Percentiles rank a stretch among this genome's conserved stretches.
Evolutionary conservation across 202 grass and related monocot species (phyloP).

Genomic region (Tripidium arundinaceum): DNA sequence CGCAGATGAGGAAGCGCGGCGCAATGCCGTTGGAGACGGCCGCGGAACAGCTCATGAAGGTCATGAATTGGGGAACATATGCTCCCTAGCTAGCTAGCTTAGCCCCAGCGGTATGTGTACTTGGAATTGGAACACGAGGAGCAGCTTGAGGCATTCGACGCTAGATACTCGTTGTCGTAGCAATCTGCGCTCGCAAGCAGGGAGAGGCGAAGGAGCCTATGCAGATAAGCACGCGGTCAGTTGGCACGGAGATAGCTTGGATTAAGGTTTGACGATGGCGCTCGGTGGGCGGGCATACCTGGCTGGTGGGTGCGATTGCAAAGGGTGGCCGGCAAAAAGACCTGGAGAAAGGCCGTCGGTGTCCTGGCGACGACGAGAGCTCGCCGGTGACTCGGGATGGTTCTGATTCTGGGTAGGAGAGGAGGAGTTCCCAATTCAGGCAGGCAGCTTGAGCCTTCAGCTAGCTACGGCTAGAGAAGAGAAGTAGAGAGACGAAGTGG

Average conservation of each 20-base stretch:
- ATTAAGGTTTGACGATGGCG: no score
- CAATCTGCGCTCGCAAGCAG: no score
- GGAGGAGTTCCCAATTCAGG: not conserved
- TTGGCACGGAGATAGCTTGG: no score
- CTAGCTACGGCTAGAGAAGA: not conserved
- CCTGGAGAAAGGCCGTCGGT: not conserved
- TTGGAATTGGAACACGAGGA: no score
- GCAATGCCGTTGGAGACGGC: conserved; percentile 39
- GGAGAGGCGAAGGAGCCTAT: no score
- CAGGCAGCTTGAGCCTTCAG: not conserved
- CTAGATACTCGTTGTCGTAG: no score
- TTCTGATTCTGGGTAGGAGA: not conserved
- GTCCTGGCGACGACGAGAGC: not conserved
- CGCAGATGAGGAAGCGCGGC: not conserved
- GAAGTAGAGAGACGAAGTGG: not conserved
- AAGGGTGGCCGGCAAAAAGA: not conserved
- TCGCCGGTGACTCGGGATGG: not conserved
- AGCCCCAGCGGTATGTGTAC: conserved; percentile 10
- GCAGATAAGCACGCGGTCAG: not conserved
- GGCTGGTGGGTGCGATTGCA: no score
- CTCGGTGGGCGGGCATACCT: not conserved
- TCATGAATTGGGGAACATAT: conserved; percentile 61
- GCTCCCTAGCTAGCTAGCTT: conserved; percentile 17
- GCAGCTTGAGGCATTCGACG: no score
- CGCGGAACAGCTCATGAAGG: conserved; percentile 65